A percentile compares a stretch with the other conserved stretches of the same genome.
Evolutionary conservation across 2,329 filamentous ascomycete genomes (phyloP).

Genomic region (Colletotrichum zoysiae): DNA sequence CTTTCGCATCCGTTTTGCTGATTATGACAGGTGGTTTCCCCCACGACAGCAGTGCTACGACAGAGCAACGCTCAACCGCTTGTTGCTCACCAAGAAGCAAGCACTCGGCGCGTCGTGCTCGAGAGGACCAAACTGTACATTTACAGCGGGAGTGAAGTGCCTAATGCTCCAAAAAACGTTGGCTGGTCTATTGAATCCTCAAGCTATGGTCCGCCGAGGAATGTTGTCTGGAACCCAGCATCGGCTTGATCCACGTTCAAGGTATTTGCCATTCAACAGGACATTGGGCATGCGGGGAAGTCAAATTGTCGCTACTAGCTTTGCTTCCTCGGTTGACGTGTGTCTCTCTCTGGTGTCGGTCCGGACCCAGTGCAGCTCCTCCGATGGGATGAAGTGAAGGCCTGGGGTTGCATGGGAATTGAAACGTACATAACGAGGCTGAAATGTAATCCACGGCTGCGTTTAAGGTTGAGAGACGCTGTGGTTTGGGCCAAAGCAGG

Average conservation of each 20-base stretch:
- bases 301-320: background rate
- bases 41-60: background rate
- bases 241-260: background rate
- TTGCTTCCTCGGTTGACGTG: background rate
- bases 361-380: background rate
- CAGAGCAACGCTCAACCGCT: background rate
- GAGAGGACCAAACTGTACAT: background rate
- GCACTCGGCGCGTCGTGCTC: background rate
- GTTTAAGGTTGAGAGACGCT: background rate
- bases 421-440: background rate
- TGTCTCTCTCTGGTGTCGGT: background rate
- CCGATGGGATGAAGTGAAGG: background rate
- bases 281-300: slow-evolving; percentile 1
- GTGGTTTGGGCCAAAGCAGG: background rate
- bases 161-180: background rate
- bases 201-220: background rate
- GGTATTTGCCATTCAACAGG: background rate
- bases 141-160: background rate
- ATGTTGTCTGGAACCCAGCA: background rate
- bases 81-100: background rate
- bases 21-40: slow-evolving; percentile 2
- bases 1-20: background rate
- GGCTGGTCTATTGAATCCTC: background rate
- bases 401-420: background rate
- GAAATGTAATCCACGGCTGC: background rate